Conservation (phyloP, 2,329 filamentous ascomycete species). For the Diaporthe humulicola region DNA sequence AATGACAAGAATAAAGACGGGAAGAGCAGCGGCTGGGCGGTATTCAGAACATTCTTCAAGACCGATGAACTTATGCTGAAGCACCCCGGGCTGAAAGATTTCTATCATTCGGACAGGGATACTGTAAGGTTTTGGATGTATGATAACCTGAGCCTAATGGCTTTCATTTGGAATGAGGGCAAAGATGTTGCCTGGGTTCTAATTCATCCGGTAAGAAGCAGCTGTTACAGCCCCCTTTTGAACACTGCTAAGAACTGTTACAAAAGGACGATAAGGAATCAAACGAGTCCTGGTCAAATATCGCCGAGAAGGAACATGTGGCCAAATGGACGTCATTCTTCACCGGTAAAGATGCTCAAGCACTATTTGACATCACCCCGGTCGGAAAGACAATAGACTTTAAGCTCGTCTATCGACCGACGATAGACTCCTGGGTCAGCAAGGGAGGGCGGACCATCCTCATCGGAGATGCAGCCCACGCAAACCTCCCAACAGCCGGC, state of each 20-base stretch:
- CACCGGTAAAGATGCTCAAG: background rate
- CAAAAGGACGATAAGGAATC: background rate
- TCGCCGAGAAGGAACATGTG: constrained; percentile 3
- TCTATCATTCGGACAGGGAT: background rate
- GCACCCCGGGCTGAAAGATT: background rate
- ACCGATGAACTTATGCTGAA: background rate
- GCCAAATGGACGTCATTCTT: background rate
- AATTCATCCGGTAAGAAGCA: background rate
- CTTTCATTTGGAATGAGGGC: background rate
- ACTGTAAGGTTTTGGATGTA: constrained; percentile 2
- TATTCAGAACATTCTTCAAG: background rate
- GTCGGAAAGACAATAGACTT: constrained; percentile 5
- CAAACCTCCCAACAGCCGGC: constrained; percentile 67
- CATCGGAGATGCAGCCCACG: constrained; percentile 62
- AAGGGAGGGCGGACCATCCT: constrained; percentile 51
- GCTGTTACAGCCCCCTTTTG: accelerated
- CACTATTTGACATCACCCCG: constrained; percentile 1
- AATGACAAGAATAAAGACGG: background rate
- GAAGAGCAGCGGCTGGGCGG: background rate
- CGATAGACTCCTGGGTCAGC: constrained; percentile 4
- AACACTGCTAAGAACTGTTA: background rate
- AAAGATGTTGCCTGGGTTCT: constrained; percentile 6
- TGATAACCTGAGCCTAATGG: background rate
- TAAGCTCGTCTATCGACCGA: constrained; percentile 5
- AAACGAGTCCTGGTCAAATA: background rate